Conservation (phyloP, 805 yeast genomes). For the Candida ascalaphidarum region DNA sequence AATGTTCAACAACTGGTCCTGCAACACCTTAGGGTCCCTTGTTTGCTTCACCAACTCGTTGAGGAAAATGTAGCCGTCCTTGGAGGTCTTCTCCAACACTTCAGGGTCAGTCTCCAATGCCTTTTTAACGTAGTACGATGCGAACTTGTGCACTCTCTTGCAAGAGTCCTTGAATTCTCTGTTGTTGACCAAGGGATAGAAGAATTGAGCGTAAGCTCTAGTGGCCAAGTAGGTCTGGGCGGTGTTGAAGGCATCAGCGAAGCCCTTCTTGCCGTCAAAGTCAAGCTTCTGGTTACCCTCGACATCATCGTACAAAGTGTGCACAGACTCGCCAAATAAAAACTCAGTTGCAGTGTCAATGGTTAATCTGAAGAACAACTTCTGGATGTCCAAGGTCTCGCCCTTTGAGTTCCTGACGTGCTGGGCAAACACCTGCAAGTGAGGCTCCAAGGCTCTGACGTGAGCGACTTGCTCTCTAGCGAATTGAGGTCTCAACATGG, state of each 20-base stretch:
- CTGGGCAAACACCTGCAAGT: constrained; percentile 23
- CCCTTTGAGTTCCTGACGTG: constrained; percentile 22
- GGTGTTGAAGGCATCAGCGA: constrained; percentile 25
- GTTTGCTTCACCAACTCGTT: constrained; percentile 42
- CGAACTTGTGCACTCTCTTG: constrained; percentile 15
- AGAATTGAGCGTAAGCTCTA: constrained; percentile 23
- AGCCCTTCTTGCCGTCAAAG: constrained; percentile 22
- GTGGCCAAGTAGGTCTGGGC: constrained; percentile 23
- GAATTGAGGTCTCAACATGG: constrained; percentile 37
- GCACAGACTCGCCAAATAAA: constrained; percentile 32
- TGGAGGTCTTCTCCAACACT: constrained; percentile 20
- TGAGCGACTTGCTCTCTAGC: constrained; percentile 36
- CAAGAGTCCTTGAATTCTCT: constrained; percentile 21
- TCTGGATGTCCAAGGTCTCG: constrained; percentile 25
- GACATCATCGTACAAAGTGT: constrained; percentile 20
- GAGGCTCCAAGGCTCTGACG: constrained; percentile 30
- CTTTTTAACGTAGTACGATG: constrained; percentile 16
- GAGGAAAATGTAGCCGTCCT: constrained; percentile 37
- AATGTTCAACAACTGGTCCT: constrained; percentile 44
- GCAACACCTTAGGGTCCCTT: constrained; percentile 34
- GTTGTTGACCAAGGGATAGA: constrained; percentile 17
- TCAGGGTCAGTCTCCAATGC: constrained; percentile 25
- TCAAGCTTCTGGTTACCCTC: constrained; percentile 17
- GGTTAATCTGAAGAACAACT: constrained; percentile 28
- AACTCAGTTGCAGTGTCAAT: constrained; percentile 34